A percentile compares a stretch with the other conserved stretches of the same genome.
Conservation (phyloP, 2,329 filamentous ascomycete genomes). For the Colletotrichum kahawae region DNA sequence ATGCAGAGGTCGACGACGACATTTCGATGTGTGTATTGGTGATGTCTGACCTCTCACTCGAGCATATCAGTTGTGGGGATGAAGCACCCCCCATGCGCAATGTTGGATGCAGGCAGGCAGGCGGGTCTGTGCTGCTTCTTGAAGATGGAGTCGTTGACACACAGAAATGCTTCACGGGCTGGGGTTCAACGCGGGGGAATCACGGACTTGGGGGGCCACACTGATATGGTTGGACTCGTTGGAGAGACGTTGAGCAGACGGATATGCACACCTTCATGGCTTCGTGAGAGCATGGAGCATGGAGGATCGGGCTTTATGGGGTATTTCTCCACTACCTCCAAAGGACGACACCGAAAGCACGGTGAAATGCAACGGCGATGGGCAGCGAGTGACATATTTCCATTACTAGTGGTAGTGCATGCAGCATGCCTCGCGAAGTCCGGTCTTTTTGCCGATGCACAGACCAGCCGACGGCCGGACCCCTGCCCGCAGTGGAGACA, state of each 20-base stretch:
- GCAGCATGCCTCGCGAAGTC: neutral
- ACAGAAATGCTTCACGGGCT: neutral
- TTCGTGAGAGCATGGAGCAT: neutral
- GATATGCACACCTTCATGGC: neutral
- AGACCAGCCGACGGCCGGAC: neutral
- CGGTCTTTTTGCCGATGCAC: neutral
- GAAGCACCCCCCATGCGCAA: neutral
- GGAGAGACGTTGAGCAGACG: neutral
- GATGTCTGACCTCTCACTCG: neutral
- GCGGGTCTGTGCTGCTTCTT: neutral
- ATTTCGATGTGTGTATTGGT: neutral
- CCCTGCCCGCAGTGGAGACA: neutral
- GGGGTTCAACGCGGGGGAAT: slow-evolving; percentile 9
- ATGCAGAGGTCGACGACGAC: neutral
- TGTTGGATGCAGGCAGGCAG: neutral
- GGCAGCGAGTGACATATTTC: neutral
- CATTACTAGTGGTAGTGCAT: neutral
- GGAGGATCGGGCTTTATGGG: neutral
- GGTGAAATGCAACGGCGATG: neutral
- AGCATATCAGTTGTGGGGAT: neutral
- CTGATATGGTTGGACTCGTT: neutral
- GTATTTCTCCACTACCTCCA: neutral
- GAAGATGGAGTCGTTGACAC: slow-evolving; percentile 9
- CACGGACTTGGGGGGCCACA: neutral
- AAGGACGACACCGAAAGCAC: neutral